A percentile compares a stretch with the other conserved stretches of the same genome.
phyloP scores from a whole-genome alignment of 176 grass and related monocot species.

The Phragmites australis region DNA sequence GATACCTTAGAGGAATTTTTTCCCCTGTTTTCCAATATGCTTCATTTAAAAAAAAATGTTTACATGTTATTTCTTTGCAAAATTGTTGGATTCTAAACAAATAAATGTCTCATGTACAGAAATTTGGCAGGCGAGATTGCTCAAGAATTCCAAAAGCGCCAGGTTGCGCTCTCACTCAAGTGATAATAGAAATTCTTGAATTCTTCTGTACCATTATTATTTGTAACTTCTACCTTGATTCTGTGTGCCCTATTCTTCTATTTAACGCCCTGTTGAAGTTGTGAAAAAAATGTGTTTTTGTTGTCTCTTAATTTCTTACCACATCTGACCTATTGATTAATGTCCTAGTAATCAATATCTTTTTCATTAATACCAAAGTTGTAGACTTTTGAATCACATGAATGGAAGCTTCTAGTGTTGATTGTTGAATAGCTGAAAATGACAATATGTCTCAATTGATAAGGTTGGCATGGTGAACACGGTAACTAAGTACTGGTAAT shows the following conservation, averaged over 20 bases:
- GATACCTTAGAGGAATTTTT: neutral
- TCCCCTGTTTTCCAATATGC: neutral
- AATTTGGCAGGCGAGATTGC: slow-evolving; percentile 96
- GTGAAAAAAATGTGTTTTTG: neutral
- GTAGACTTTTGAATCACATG: neutral
- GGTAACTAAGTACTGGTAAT: no score
- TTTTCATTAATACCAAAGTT: neutral
- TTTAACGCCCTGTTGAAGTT: slow-evolving; percentile 13
- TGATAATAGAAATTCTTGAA: neutral
- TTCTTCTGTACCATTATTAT: neutral
- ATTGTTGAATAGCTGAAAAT: slow-evolving; percentile 29
- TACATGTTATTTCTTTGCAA: slow-evolving; percentile 2
- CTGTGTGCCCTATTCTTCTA: neutral
- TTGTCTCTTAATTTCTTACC: slow-evolving; percentile 4
- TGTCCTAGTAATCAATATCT: neutral
- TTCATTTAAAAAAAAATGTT: neutral
- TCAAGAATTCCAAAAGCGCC: slow-evolving; percentile 92
- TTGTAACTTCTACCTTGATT: neutral
- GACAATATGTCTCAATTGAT: neutral
- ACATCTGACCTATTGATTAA: neutral
- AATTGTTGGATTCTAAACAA: slow-evolving; percentile 29
- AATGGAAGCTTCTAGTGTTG: neutral
- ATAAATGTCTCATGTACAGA: slow-evolving; percentile 44
- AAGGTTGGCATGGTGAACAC: neutral
- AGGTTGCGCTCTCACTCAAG: slow-evolving; percentile 51